Evolutionary conservation across 2,329 filamentous ascomycete genomes (phyloP), one percentile per base, ranked within the genome.

Genomic region (Cladosporium cucumerinum): DNA sequence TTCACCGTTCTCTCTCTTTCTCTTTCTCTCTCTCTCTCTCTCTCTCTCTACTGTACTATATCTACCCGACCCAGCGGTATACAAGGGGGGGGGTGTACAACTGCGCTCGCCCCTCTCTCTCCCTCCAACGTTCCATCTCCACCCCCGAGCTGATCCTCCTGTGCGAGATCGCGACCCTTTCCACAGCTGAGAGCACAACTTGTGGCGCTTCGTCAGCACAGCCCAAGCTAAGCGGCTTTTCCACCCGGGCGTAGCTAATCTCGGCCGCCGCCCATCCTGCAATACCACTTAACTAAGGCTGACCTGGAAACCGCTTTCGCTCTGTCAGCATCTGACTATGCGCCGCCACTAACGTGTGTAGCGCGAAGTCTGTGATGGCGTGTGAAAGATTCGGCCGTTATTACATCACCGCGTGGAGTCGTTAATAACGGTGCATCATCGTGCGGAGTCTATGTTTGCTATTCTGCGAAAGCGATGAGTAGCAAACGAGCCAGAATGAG

Each of bases 271-370:
- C 43, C 14, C 43, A 23, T 51, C 26, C 58, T 61, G 58, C 43
- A 36, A 61, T 61, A 23, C 43, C 14, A 51, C 43, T 46, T 34
- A 21, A 36, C 43, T 52, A 61, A 61, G 58, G 46, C 32, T 36
- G 32, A 25, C 46, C 58, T 39, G 28, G 43, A 36, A 23, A 30
- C 26, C 25, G 46, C 57, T n/a, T 36, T 52, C 32, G 30, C 59
- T 26, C 49, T 32, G 60, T 62, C 49, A 62, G 60, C 58, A 61
- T 58, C 55, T 58, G 21, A 58, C 34, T 46, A 58, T 39, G 36
- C 57, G 57, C 57, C 57, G 36, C 36, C 39, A 32, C 36, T n/a
- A 49, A 32, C 54, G 54, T 25, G 21, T 32, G 54, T 57, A 57
- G 54, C 54, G 54, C 54, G 14, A 57, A 57, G 54, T 57, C 51